phyloP scores from a whole-genome alignment of 164 flowering plant species.

The Dillenia suffruticosa region DNA sequence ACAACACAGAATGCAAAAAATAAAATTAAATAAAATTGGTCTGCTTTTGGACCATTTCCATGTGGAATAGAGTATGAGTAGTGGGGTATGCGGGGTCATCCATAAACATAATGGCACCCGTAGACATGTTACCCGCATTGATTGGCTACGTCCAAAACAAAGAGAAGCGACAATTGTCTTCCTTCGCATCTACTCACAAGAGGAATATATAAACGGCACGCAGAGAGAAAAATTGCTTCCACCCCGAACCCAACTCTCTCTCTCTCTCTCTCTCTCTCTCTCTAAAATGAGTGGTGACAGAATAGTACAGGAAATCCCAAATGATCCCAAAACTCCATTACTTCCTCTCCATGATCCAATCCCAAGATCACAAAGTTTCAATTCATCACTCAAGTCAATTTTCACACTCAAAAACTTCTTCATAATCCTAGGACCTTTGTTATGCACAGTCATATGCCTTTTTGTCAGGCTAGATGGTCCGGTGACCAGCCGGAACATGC shows the following conservation, averaged over 20 bases:
- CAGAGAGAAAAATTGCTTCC: no score
- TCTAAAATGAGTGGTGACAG: slow-evolving; percentile 10
- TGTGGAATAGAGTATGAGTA: no score
- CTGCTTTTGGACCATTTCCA: no score
- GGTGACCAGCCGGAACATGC: slow-evolving; percentile 48
- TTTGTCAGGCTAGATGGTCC: slow-evolving; percentile 39
- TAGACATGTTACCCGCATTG: no score
- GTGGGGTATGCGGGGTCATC: no score
- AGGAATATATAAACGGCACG: no score
- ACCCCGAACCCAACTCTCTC: background rate
- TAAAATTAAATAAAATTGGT: no score
- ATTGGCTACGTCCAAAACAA: no score
- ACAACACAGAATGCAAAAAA: no score
- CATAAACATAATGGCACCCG: no score
- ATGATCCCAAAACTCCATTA: slow-evolving; percentile 49
- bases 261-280: background rate
- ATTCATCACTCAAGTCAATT: slow-evolving; percentile 26
- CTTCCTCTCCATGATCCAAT: slow-evolving; percentile 34
- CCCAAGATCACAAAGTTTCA: slow-evolving; percentile 18
- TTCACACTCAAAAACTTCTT: slow-evolving; percentile 42
- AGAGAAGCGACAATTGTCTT: no score
- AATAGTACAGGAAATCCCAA: slow-evolving; percentile 5
- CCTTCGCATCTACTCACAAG: no score
- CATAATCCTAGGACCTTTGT: slow-evolving; percentile 61
- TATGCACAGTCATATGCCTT: slow-evolving; percentile 38